Conservation (phyloP, 2,329 filamentous ascomycete species). For the Fusarium sp. region DNA sequence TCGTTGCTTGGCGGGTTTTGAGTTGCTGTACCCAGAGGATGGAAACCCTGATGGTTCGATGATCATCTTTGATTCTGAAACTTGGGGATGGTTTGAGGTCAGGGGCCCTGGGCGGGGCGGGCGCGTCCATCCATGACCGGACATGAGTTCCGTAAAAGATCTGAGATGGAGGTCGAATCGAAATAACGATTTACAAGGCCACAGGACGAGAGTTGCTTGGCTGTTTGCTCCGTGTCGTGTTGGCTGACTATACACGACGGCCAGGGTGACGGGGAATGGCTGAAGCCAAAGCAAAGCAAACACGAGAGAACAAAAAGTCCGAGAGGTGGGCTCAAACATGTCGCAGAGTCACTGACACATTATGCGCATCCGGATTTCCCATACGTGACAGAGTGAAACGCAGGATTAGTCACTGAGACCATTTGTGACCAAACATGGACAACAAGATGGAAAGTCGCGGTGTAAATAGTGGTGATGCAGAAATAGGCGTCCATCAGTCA, state of each 20-base stretch:
- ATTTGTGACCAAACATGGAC: neutral
- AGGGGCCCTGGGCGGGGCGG: conserved; percentile 30
- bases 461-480: neutral
- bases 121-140: neutral
- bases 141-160: conserved; percentile 5
- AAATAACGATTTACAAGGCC: conserved; percentile 31
- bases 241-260: neutral
- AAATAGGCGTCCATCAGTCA: conserved; percentile 6
- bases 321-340: neutral
- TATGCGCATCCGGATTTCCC: conserved; percentile 22
- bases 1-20: conserved; percentile 28
- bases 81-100: conserved; percentile 38
- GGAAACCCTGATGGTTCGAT: conserved; percentile 26
- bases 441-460: too few species aligned
- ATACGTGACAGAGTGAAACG: conserved; percentile 35
- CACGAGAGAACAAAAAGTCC: neutral
- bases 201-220: neutral
- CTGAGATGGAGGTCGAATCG: conserved; percentile 8
- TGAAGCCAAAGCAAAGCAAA: neutral
- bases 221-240: neutral
- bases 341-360: conserved; percentile 6
- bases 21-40: conserved; percentile 11
- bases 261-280: too few species aligned
- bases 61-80: conserved; percentile 43
- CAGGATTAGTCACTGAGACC: conserved; percentile 23